Percentiles rank a stretch among this genome's conserved stretches.
phyloP scores from a whole-genome alignment of 1,284 basidiomycete genomes.

The Ustilago esculenta region DNA sequence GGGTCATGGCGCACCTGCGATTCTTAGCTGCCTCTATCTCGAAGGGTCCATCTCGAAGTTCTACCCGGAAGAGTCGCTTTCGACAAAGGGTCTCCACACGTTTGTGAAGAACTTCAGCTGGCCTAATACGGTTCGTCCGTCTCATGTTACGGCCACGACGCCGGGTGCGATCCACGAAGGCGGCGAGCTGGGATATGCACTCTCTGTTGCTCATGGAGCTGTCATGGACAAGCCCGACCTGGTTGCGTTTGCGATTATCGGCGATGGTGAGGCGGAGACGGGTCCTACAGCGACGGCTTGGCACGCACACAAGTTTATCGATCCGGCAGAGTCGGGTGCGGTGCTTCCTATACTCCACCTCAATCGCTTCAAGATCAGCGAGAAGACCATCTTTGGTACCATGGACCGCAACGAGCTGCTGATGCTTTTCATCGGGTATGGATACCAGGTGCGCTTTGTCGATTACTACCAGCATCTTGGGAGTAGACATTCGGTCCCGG shows the following conservation, averaged over 20 bases:
- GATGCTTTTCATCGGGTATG: constrained; percentile 73
- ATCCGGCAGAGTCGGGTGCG: constrained; percentile 88
- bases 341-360: constrained; percentile 86
- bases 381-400: constrained; percentile 85
- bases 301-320: constrained; percentile 85
- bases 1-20: constrained; percentile 74
- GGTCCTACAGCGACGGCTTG: constrained; percentile 73
- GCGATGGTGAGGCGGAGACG: constrained; percentile 87
- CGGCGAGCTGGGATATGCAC: constrained; percentile 71
- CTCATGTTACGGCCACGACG: constrained; percentile 76
- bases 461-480: constrained; percentile 73
- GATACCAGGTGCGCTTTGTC: constrained; percentile 77
- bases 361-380: constrained; percentile 86
- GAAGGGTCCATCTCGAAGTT: constrained; percentile 80
- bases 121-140: constrained; percentile 74
- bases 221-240: constrained; percentile 88
- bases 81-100: constrained; percentile 74
- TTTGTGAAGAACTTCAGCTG: constrained; percentile 76
- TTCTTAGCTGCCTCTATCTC: constrained; percentile 82
- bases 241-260: constrained; percentile 80
- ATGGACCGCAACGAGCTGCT: constrained; percentile 85
- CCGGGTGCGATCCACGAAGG: constrained; percentile 90
- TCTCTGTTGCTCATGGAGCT: constrained; percentile 77
- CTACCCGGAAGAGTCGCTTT: constrained; percentile 77
- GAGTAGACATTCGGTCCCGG: constrained; percentile 72